Conservation (phyloP, 2,329 filamentous ascomycete species). For the Alternaria atra region DNA sequence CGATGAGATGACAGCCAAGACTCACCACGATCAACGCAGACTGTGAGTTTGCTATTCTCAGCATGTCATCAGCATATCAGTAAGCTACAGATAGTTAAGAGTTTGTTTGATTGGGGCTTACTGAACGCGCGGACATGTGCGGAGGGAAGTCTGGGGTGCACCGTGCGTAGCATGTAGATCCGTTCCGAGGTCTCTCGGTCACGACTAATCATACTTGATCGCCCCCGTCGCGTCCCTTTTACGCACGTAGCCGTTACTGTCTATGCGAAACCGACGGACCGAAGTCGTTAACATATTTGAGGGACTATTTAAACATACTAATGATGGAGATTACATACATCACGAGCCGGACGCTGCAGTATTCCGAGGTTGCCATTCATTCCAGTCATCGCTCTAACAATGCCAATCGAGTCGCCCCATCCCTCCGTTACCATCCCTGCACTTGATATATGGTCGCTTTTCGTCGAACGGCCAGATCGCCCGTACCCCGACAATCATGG, state of each 20-base stretch:
- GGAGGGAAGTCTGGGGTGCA: background rate
- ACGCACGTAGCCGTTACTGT: background rate
- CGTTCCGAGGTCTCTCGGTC: background rate
- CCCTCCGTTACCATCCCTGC: background rate
- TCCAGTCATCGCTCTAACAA: background rate
- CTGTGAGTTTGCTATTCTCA: fast-evolving
- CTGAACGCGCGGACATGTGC: background rate
- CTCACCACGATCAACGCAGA: background rate
- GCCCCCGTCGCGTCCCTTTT: background rate
- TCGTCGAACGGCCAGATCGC: background rate
- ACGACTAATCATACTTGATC: background rate
- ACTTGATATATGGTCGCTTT: background rate
- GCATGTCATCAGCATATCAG: background rate
- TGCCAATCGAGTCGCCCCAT: background rate
- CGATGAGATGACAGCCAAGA: background rate
- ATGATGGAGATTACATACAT: background rate
- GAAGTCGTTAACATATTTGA: background rate
- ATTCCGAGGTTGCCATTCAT: background rate
- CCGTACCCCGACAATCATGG: background rate
- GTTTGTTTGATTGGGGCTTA: background rate
- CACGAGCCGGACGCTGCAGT: background rate
- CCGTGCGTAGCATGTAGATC: background rate
- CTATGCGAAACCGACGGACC: background rate
- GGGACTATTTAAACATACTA: background rate
- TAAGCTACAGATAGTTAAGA: background rate